Evolutionary conservation across 2,329 filamentous ascomycete genomes (phyloP), one percentile per base, ranked within the genome.

Genomic region (Penicillium digitatum): DNA sequence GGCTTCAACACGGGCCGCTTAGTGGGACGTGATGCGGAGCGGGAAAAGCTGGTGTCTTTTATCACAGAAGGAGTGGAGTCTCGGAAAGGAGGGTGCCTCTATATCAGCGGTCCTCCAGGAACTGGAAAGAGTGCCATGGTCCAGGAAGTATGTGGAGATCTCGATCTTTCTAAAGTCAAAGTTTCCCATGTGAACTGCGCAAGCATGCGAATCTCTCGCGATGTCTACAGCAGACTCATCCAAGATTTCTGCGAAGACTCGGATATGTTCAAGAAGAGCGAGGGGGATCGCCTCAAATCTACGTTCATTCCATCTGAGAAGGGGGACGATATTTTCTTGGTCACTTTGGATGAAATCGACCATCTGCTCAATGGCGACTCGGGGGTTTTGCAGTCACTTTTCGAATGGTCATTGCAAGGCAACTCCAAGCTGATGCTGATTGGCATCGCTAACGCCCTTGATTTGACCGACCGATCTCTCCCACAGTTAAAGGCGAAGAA

Each of bases 111-210:
- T 0, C 94, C 94, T 4, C 94, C 94, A 2, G 94, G 94, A 11
- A 99, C 94, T 0, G 94, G 94, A 52, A 99, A 99, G 77, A 97
- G 92, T 72, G 94, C 94, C 29, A 87, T 97, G 79, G 85, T 97
- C 58, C 86, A 86, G 59, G 87, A 95, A 69, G 83, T 95, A 48
- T 88, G 88, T 45, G 77, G 83, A 45, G 79, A 84, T 40, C 74
- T 87, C 46, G 76, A 77, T 32, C 76, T 80, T 16, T 66, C 72
- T 12, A 72, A 72, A 4, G 78, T 94, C 50, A 85, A 84, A 65
- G 85, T 87, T 50, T 86, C 86, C 2, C 93, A 92, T 68, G 82
- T 99, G 79, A 99, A 99, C 72, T 99, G 94, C 75, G 96, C 96
- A 86, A 96, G 92, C 74, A 86, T 96, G 74, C 95, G 94, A 68